Percentiles rank a stretch among this genome's conserved stretches.
Evolutionary conservation across 495 filamentous ascomycete species (phyloP).

Genomic region (Penicillium daleae): DNA sequence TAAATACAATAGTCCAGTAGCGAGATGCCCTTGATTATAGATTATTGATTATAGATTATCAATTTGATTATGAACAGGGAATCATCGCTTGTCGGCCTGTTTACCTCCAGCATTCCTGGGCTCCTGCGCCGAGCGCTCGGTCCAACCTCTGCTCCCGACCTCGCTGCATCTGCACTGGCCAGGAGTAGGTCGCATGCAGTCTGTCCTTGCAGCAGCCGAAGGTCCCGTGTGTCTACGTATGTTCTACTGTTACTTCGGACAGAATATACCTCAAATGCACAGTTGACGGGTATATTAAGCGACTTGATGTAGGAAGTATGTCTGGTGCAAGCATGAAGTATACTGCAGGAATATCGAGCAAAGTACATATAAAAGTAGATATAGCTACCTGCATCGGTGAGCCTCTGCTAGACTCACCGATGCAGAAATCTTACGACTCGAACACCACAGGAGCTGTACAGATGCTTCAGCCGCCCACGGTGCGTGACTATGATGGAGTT

Average conservation of each 20-base stretch:
- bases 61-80: not conserved
- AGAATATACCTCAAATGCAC: not conserved
- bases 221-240: not conserved
- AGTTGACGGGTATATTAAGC: not conserved
- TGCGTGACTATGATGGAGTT: not conserved
- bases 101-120: slow-evolving; percentile 22
- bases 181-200: slow-evolving; percentile 35
- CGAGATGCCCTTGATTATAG: not conserved
- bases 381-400: not conserved
- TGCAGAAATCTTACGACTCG: not conserved
- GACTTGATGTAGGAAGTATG: not conserved
- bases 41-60: not conserved
- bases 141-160: slow-evolving; percentile 28
- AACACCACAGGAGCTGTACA: not conserved
- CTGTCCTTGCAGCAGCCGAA: slow-evolving; percentile 25
- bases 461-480: not conserved
- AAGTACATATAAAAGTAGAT: not conserved
- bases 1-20: not conserved
- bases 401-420: not conserved
- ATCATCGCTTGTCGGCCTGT: not conserved
- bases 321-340: not conserved
- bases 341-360: not conserved
- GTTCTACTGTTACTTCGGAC: not conserved
- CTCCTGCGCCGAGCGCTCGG: slow-evolving; percentile 24
- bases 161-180: slow-evolving; percentile 24